Evolutionary conservation across 148 eudicot species (phyloP).

Genomic region (Talinum fruticosum): DNA sequence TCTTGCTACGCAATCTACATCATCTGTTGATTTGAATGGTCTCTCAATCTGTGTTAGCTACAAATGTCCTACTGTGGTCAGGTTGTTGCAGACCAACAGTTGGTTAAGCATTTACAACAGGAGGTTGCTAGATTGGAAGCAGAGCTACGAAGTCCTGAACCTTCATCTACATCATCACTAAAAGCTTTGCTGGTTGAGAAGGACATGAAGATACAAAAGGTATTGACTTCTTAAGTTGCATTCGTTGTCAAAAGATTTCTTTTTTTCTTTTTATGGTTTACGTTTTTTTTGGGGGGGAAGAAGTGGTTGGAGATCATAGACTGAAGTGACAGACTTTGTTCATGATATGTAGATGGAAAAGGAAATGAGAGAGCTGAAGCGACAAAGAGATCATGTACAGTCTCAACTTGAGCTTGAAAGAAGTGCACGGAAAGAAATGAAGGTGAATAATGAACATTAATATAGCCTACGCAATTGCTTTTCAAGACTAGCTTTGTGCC

Average conservation of each 20-base stretch:
- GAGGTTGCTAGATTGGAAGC: constrained; percentile 97
- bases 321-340: background rate
- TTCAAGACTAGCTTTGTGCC: background rate
- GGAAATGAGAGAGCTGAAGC: constrained; percentile 82
- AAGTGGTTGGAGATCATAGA: no score
- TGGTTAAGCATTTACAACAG: constrained; percentile 77
- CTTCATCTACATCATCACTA: constrained; percentile 50
- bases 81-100: constrained; percentile 83
- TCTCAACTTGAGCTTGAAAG: constrained; percentile 75
- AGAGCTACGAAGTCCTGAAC: constrained; percentile 84
- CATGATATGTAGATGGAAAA: constrained; percentile 69
- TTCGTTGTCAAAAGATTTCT: background rate
- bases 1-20: background rate
- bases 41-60: constrained; percentile 9
- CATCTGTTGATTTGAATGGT: constrained; percentile 5
- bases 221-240: constrained; percentile 19
- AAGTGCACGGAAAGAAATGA: constrained; percentile 61
- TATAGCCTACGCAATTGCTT: constrained; percentile 4
- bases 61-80: constrained; percentile 25
- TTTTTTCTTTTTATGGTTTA: background rate
- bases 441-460: constrained; percentile 38
- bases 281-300: background rate
- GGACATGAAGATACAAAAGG: constrained; percentile 83
- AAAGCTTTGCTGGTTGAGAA: constrained; percentile 65
- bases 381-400: constrained; percentile 66